These are phyloP conservation scores for Oryza meyeriana DNA, from an alignment of 176 grass and related monocot genomes.

Conservation along the genomic window DNA sequence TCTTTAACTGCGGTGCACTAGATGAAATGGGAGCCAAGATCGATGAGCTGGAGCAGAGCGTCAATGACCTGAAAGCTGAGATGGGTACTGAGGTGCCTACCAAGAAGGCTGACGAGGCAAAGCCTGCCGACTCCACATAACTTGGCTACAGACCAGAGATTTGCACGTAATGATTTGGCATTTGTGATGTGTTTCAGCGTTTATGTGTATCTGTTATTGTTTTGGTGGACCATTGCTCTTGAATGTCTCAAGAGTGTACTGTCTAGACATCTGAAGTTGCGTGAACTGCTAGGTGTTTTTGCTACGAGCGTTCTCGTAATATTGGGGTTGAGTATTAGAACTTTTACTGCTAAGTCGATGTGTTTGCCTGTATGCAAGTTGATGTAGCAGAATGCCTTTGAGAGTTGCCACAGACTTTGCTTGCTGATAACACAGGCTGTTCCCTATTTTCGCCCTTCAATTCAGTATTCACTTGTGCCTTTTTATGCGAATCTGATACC, in stretches of 20 bases:
- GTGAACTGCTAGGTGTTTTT: conserved; percentile 7
- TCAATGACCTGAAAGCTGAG: conserved; percentile 90
- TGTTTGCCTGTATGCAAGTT: not conserved
- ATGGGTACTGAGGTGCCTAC: conserved; percentile 47
- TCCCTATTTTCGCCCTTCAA: not conserved
- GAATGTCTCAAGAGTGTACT: not conserved
- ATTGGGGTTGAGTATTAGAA: conserved; percentile 2
- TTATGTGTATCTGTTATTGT: conserved; percentile 4
- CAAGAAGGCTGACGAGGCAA: conserved; percentile 62
- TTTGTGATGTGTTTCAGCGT: not conserved
- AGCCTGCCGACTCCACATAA: conserved; percentile 48
- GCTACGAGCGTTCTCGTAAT: not conserved
- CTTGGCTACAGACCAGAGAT: not conserved
- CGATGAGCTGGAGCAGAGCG: conserved; percentile 85
- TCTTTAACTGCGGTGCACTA: conserved; percentile 73
- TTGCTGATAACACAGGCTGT: not conserved
- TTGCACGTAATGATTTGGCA: conserved; percentile 2
- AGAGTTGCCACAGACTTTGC: not conserved
- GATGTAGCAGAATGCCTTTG: not conserved
- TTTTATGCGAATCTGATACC: not conserved
- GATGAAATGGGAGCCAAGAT: conserved; percentile 97
- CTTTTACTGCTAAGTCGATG: conserved; percentile 18
- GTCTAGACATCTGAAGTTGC: not conserved
- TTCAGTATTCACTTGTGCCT: not conserved
- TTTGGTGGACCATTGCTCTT: conserved; percentile 17